A percentile compares a stretch with the other conserved stretches of the same genome.
phyloP scores from a whole-genome alignment of 2,329 filamentous ascomycete genomes.

The Calonectria henricotiae region DNA sequence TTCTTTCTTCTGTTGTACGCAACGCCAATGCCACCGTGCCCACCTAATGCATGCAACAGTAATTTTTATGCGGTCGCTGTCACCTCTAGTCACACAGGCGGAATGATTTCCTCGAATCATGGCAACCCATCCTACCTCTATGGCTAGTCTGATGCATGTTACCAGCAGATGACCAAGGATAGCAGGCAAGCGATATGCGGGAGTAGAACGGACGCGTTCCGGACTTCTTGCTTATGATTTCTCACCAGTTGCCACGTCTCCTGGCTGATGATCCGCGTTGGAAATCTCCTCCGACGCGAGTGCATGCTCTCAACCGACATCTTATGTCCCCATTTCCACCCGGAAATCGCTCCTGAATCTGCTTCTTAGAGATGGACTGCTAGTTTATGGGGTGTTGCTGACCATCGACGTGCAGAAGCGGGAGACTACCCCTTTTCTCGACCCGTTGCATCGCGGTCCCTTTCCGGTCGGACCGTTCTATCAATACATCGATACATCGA shows the following conservation, averaged over 20 bases:
- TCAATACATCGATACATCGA: neutral
- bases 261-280: neutral
- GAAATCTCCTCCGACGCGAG: neutral
- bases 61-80: neutral
- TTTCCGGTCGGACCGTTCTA: neutral
- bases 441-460: neutral
- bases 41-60: slow-evolving; percentile 1
- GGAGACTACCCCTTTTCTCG: slow-evolving; percentile 1
- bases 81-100: neutral
- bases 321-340: too few relatives aligned
- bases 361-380: neutral
- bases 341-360: neutral
- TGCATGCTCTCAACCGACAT: neutral
- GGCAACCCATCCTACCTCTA: neutral
- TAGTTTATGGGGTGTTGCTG: neutral
- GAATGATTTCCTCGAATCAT: slow-evolving; percentile 5
- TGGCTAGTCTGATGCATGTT: neutral
- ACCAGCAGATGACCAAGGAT: neutral
- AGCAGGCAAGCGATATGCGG: too few relatives aligned
- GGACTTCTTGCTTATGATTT: too few relatives aligned
- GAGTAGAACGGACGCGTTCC: neutral
- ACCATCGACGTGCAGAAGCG: neutral
- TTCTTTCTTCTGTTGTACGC: neutral
- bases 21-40: neutral
- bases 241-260: neutral